Base-by-base conservation (phyloP, 176 grass and related monocot genomes). In the Oropetium thomaeum region DNA sequence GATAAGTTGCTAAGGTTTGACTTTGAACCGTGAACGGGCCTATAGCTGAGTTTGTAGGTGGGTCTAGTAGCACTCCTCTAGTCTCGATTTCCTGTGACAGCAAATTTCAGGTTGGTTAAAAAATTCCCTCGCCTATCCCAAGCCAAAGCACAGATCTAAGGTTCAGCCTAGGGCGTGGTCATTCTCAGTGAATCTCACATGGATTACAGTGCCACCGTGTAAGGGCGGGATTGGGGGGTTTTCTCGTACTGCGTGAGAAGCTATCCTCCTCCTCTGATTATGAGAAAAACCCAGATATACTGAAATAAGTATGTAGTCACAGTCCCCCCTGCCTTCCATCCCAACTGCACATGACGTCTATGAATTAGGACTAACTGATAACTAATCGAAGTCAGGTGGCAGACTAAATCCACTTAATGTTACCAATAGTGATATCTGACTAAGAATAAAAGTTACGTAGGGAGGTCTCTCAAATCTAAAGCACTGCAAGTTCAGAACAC, bases 241-340 rank as follows among this genome's bases (percentile, higher is more conserved):
- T n/a, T n/a, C n/a, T n/a, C n/a, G n/a, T n/a, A n/a, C n/a, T n/a
- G n/a, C n/a, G n/a, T n/a, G n/a, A n/a, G n/a, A n/a, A n/a, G n/a
- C n/a, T 69, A 58, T 67, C 25, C 3, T 71, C 35, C 33, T n/a
- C n/a, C 25, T 14, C 14, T n/a, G 31, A 59, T 66, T 17, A 73
- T 34, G 58, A 84, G 27, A 71, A 64, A 5, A 59, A 29, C 11
- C 15, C 11, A 44, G 55, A 4, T 11, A 1, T 34, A 20, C 51
- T 82, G 28, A 54, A 32, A n/a, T n/a, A n/a, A 67, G 38, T 52
- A 75, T 68, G 51, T 22, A 39, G 30, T 59, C 4, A n/a, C 69
- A 45, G 41, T 47, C 57, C 0, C 37, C 0, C 22, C n/a, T 32
- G 7, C 9, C 14, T 8, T 12, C 8, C 19, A 34, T 49, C 47